A percentile compares a stretch with the other conserved stretches of the same genome.
Conservation (phyloP, 768 basidiomycete genomes). For the Rhizopogon vulgaris region DNA sequence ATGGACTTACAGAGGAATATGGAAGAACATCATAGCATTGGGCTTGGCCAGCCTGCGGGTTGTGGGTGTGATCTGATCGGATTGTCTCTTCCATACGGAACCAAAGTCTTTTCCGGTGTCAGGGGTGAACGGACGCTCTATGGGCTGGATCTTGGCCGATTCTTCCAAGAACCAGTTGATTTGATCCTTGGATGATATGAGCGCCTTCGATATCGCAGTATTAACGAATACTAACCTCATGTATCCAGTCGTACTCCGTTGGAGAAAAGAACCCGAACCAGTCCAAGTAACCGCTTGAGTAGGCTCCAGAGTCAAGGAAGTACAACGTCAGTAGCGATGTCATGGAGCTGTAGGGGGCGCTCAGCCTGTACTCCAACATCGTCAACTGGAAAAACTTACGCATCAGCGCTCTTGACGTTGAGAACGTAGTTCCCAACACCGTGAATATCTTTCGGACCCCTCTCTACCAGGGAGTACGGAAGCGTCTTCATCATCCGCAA, state of each 20-base stretch:
- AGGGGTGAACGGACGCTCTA: conserved; percentile 79
- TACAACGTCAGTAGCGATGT: conserved; percentile 88
- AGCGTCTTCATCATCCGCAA: conserved; percentile 65
- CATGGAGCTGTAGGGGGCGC: conserved; percentile 51
- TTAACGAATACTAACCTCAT: conserved; percentile 38
- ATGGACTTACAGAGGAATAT: conserved; percentile 77
- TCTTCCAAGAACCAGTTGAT: conserved; percentile 88
- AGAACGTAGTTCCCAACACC: conserved; percentile 91
- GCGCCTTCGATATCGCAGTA: not conserved
- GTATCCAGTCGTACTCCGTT: conserved; percentile 84
- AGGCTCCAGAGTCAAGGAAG: conserved; percentile 84
- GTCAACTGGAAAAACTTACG: conserved; percentile 44
- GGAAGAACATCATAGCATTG: conserved; percentile 96
- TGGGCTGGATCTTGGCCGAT: conserved; percentile 67
- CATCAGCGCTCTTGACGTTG: conserved; percentile 77
- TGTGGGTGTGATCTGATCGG: conserved; percentile 52
- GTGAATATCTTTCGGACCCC: conserved; percentile 78
- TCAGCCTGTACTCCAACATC: conserved; percentile 4
- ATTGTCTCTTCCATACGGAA: conserved; percentile 57
- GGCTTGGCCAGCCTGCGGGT: conserved; percentile 73
- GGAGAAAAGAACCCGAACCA: conserved; percentile 56
- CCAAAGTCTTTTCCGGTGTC: conserved; percentile 70
- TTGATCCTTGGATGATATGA: conserved; percentile 43
- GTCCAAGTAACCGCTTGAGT: conserved; percentile 53
- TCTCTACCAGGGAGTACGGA: conserved; percentile 79